phyloP scores from a whole-genome alignment of 2,329 filamentous ascomycete species.

The Trichoderma pleuroti region DNA sequence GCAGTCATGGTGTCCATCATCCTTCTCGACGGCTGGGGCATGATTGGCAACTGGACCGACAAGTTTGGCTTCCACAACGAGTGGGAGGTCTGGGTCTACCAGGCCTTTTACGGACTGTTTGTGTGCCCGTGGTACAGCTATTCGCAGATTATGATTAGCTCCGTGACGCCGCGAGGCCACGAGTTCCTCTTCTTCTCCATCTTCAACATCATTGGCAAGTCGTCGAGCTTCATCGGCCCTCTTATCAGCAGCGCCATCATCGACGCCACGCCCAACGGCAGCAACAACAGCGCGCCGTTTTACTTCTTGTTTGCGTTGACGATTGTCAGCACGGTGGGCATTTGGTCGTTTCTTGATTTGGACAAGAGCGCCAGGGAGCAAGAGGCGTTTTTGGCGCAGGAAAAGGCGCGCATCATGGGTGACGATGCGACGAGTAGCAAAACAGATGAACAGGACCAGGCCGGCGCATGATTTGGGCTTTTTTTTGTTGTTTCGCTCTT shows the following conservation, averaged over 20 bases:
- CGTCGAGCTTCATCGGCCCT: constrained; percentile 64
- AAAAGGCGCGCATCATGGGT: constrained; percentile 24
- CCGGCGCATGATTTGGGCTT: not conserved
- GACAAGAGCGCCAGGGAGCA: constrained; percentile 59
- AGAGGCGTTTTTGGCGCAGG: constrained; percentile 47
- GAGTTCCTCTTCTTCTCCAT: constrained; percentile 69
- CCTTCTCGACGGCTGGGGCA: constrained; percentile 51
- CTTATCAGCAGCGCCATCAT: constrained; percentile 68
- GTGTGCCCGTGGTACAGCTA: constrained; percentile 70
- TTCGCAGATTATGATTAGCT: constrained; percentile 67
- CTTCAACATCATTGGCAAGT: constrained; percentile 67
- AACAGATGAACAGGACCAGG: not conserved
- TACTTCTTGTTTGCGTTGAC: constrained; percentile 63
- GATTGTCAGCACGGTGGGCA: constrained; percentile 49
- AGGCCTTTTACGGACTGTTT: constrained; percentile 60
- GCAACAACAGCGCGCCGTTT: constrained; percentile 60
- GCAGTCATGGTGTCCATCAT: constrained; percentile 59
- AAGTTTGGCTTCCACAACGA: constrained; percentile 43
- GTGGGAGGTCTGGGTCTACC: constrained; percentile 46
- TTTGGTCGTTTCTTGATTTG: constrained; percentile 56
- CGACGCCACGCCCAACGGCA: constrained; percentile 49
- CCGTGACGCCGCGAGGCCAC: constrained; percentile 64
- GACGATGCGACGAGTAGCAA: constrained; percentile 1
- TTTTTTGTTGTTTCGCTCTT: not conserved
- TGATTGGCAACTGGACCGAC: constrained; percentile 46